Conservation (phyloP, 140 eudicot genomes). For the Cichorium intybus region DNA sequence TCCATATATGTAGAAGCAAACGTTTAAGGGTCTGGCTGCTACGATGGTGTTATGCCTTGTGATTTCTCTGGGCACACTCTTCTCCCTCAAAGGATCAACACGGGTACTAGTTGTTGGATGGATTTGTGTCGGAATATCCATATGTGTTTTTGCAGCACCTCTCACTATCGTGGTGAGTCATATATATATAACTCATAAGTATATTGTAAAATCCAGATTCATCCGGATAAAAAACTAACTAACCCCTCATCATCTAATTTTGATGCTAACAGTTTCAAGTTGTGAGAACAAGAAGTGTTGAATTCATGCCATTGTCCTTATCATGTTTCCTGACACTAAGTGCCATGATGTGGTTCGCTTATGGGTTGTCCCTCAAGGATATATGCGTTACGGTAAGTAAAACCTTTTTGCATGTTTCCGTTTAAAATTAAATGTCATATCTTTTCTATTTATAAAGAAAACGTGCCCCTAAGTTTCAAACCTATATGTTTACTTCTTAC, state of each 20-base stretch:
- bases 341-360: constrained; percentile 52
- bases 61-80: constrained; percentile 32
- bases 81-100: constrained; percentile 15
- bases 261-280: constrained; percentile 35
- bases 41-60: constrained; percentile 21
- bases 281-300: constrained; percentile 49
- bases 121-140: constrained; percentile 54
- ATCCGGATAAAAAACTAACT: neutral
- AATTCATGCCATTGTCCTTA: constrained; percentile 47
- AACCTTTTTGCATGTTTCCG: neutral
- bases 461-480: neutral
- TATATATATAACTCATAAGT: neutral
- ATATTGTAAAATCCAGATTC: too few species aligned
- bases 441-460: neutral
- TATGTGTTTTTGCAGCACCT: constrained; percentile 74
- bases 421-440: neutral
- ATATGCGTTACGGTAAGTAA: constrained; percentile 43
- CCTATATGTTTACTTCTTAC: neutral
- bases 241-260: neutral
- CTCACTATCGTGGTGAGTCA: constrained; percentile 48
- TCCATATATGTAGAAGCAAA: constrained; percentile 32
- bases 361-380: constrained; percentile 41
- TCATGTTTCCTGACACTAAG: constrained; percentile 50
- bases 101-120: constrained; percentile 56
- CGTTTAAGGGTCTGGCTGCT: constrained; percentile 30